Evolutionary conservation across 2,329 filamentous ascomycete species (phyloP).

Genomic region (Sporothrix schenckii): DNA sequence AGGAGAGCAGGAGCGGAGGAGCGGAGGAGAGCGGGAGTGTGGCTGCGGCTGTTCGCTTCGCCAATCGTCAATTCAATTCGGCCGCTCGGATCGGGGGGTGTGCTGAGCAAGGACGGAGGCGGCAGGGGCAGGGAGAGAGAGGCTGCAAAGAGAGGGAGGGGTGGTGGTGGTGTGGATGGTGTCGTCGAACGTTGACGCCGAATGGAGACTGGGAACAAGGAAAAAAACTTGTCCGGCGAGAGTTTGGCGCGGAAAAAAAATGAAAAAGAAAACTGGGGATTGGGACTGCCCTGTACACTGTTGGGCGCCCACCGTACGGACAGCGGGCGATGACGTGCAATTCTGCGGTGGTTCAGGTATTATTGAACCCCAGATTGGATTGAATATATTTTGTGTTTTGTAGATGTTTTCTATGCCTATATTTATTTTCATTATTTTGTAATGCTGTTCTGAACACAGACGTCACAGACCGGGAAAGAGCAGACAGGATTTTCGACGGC

Average conservation of each 20-base stretch:
- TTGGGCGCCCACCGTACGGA: background rate
- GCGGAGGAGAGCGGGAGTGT: background rate
- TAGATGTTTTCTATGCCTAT: background rate
- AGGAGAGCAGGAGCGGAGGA: background rate
- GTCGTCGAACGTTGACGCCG: slow-evolving; percentile 27
- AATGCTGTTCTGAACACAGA: background rate
- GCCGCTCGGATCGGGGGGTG: slow-evolving; percentile 5
- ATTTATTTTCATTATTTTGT: background rate
- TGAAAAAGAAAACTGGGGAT: slow-evolving; percentile 32
- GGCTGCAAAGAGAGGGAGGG: slow-evolving; percentile 4
- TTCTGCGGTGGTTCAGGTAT: background rate
- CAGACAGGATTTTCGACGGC: slow-evolving; percentile 25
- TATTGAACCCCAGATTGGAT: background rate
- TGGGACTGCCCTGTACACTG: background rate
- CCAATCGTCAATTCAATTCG: slow-evolving; percentile 26
- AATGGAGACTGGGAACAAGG: slow-evolving; percentile 31
- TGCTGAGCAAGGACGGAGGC: background rate
- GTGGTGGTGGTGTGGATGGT: slow-evolving; percentile 22
- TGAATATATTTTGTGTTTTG: background rate
- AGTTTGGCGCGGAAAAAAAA: slow-evolving; percentile 33
- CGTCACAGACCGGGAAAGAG: slow-evolving; percentile 2
- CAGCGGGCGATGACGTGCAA: background rate
- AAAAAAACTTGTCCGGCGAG: slow-evolving; percentile 33
- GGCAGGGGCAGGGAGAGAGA: background rate
- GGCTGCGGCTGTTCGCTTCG: slow-evolving; percentile 15